Conservation (phyloP, 306 rosid genomes). For the Rubus idaeus region DNA sequence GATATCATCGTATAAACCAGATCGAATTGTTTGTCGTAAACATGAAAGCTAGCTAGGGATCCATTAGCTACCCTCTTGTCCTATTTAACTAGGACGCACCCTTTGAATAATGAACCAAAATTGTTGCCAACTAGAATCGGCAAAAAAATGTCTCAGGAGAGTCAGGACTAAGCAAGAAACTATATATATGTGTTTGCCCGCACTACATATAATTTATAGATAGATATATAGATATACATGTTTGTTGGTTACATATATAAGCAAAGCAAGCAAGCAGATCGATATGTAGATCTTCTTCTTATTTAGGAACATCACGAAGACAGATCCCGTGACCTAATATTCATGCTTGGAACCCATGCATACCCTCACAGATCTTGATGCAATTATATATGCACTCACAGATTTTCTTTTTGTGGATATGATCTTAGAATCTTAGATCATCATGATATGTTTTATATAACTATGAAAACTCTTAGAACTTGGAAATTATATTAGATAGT, state of each 20-base stretch:
- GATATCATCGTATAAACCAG: not conserved
- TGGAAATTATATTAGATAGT: no score
- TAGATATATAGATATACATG: no score
- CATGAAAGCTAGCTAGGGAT: slow-evolving; percentile 6
- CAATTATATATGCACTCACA: no score
- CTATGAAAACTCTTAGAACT: no score
- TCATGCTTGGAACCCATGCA: not conserved
- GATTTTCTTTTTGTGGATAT: not conserved
- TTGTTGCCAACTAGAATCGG: not conserved
- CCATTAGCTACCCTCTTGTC: not conserved
- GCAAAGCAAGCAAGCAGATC: not conserved
- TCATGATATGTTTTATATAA: no score
- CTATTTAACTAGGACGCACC: not conserved
- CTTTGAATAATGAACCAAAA: not conserved
- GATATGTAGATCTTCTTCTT: not conserved
- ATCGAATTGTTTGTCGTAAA: not conserved
- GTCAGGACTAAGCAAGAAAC: no score
- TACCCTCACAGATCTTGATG: not conserved
- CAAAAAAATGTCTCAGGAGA: no score
- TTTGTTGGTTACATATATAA: not conserved
- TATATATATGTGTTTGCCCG: no score
- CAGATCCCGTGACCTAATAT: not conserved
- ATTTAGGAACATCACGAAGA: not conserved
- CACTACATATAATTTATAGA: no score
- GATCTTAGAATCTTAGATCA: no score